phyloP scores from a whole-genome alignment of 257 asterid genomes.

The Plantago ovata region DNA sequence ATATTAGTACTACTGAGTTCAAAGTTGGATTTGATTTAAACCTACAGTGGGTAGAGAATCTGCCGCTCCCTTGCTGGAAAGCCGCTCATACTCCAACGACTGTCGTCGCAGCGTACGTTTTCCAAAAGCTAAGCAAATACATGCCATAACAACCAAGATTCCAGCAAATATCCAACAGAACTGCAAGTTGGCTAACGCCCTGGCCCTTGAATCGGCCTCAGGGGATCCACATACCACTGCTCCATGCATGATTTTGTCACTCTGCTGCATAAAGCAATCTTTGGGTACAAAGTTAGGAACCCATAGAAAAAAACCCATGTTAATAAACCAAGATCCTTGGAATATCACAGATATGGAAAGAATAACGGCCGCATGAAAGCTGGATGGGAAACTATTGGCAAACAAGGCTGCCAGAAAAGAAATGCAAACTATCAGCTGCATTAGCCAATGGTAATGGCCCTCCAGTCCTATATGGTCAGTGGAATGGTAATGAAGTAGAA shows the following conservation, averaged over 20 bases:
- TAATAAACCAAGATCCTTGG: conserved; percentile 82
- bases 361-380: conserved; percentile 59
- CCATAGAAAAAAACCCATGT: conserved; percentile 81
- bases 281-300: conserved; percentile 42
- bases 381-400: conserved; percentile 40
- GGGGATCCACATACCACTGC: conserved; percentile 40
- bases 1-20: conserved; percentile 14
- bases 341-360: conserved; percentile 57
- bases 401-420: conserved; percentile 51
- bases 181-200: conserved; percentile 77
- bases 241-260: conserved; percentile 27
- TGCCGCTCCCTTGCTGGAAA: conserved; percentile 28
- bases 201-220: conserved; percentile 19
- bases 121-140: conserved; percentile 35
- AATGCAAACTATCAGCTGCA: conserved; percentile 60
- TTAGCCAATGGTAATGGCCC: conserved; percentile 88
- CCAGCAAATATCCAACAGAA: conserved; percentile 73
- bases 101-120: conserved; percentile 27
- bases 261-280: conserved; percentile 40
- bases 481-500: conserved; percentile 80
- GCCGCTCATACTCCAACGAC: conserved; percentile 50
- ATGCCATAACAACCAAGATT: conserved; percentile 38
- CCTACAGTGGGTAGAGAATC: conserved; percentile 28
- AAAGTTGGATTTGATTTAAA: conserved; percentile 35
- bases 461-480: conserved; percentile 73